Conservation (phyloP, 179 eudicot species). For the Beta corolliflora region DNA sequence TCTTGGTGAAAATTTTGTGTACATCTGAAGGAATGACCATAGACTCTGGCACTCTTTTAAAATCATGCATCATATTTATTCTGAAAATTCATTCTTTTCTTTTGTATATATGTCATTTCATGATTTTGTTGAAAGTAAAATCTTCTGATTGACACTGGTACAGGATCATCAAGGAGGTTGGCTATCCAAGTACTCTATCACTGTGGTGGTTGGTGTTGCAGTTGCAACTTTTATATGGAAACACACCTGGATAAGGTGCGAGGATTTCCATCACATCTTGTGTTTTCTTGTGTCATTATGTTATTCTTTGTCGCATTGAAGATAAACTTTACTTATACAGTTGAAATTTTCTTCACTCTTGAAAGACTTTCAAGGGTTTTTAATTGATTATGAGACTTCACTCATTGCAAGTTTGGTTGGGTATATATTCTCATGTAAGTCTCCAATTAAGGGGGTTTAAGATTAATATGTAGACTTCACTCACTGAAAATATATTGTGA, state of each 20-base stretch:
- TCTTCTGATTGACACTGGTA: conserved; percentile 18
- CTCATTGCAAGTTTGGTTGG: background rate
- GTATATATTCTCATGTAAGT: background rate
- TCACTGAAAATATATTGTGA: background rate
- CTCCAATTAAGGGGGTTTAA: background rate
- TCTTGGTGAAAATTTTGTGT: background rate
- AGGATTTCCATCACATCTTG: background rate
- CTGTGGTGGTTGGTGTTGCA: conserved; percentile 47
- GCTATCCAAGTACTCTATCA: conserved; percentile 46
- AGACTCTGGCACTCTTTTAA: background rate
- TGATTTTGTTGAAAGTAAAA: background rate
- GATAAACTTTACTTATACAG: background rate
- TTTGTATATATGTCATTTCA: background rate
- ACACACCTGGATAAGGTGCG: conserved; percentile 46
- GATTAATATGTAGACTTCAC: background rate
- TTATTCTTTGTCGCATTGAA: background rate
- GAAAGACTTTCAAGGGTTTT: too few relatives aligned
- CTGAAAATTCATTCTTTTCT: background rate
- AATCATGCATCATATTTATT: background rate
- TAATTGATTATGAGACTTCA: too few relatives aligned
- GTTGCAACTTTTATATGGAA: conserved; percentile 51
- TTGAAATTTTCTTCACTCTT: too few relatives aligned
- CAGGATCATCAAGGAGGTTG: conserved; percentile 48
- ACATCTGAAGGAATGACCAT: conserved; percentile 3
- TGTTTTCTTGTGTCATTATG: background rate